Base-by-base conservation (phyloP, 805 yeast species). In the Kluyveromyces dobzhanskii region DNA sequence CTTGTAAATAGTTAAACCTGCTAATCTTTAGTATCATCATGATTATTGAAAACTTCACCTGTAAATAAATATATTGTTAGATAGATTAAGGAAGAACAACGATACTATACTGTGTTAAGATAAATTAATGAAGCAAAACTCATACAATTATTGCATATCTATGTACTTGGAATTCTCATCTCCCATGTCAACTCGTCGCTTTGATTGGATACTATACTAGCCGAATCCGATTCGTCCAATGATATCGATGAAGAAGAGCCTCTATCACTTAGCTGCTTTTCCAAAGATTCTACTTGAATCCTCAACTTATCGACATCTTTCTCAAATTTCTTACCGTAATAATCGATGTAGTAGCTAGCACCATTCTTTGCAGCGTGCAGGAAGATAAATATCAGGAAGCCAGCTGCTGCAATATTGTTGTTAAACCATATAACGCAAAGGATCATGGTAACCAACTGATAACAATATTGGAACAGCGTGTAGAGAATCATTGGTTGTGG, bases 261-360 rank as follows among this genome's bases (percentile, higher is more conserved):
- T 35, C 10, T 38, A 21, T 19, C 28, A 27, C 41, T 43, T 19
- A 53, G 35, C 31, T 58, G 56, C 29, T 59, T 55, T 50, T 81
- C 85, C 50, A 84, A 64, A 24, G 71, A 75, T 16, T 71, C 70
- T n/a, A 90, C 73, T 54, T 88, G 96, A 12, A 59, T 57, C 58
- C 78, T 82, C 52, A 90, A 66, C 50, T 75, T 75, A 18, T 67
- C 62, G 17, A 90, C 87, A 57, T 92, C 96, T 51, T 81, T 85
- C 53, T 87, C 94, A 53, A 87, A 79, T 47, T 88, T 74, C 56
- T 79, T 82, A 16, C 97, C 97, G 62, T 87, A 92, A 37, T 81
- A 80, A 52, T 90, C 97, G 41, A 92, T 71, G 58, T 90, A 90
- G 57, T 85, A 90, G 0, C 95, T 85, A 2, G 97, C 98, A 21